Conservation (phyloP, 2,329 filamentous ascomycete genomes). For the Phialophora tarda region DNA sequence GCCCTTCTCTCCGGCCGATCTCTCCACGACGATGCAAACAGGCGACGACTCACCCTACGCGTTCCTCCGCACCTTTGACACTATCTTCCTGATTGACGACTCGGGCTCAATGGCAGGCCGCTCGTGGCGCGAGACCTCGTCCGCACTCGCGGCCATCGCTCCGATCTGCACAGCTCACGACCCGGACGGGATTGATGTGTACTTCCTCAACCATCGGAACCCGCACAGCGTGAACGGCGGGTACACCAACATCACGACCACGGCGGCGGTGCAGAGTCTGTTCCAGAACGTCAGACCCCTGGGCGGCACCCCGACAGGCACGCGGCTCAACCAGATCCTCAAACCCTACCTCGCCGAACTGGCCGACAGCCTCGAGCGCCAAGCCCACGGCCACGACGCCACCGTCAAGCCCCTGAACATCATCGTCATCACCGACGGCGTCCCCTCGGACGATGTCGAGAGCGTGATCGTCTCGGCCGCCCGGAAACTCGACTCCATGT, state of each 20-base stretch:
- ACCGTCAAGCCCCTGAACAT: slow-evolving; percentile 80
- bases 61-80: slow-evolving; percentile 82
- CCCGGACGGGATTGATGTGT: slow-evolving; percentile 83
- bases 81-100: slow-evolving; percentile 89
- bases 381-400: slow-evolving; percentile 46
- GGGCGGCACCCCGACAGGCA: slow-evolving; percentile 76
- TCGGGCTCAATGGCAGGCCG: slow-evolving; percentile 80
- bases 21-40: slow-evolving; percentile 40
- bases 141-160: slow-evolving; percentile 73
- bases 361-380: slow-evolving; percentile 49
- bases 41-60: slow-evolving; percentile 69
- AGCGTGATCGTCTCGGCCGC: slow-evolving; percentile 70
- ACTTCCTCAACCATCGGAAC: slow-evolving; percentile 77
- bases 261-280: slow-evolving; percentile 66
- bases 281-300: slow-evolving; percentile 71
- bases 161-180: slow-evolving; percentile 83
- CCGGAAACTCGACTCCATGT: slow-evolving; percentile 69
- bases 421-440: slow-evolving; percentile 91
- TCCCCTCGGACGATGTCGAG: slow-evolving; percentile 78
- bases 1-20: slow-evolving; percentile 24
- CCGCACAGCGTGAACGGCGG: slow-evolving; percentile 51
- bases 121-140: slow-evolving; percentile 76
- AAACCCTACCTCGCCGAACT: slow-evolving; percentile 70
- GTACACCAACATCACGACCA: slow-evolving; percentile 68
- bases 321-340: slow-evolving; percentile 72